phyloP scores from a whole-genome alignment of 805 yeast genomes.

The Pichia rugopelliculosa region DNA sequence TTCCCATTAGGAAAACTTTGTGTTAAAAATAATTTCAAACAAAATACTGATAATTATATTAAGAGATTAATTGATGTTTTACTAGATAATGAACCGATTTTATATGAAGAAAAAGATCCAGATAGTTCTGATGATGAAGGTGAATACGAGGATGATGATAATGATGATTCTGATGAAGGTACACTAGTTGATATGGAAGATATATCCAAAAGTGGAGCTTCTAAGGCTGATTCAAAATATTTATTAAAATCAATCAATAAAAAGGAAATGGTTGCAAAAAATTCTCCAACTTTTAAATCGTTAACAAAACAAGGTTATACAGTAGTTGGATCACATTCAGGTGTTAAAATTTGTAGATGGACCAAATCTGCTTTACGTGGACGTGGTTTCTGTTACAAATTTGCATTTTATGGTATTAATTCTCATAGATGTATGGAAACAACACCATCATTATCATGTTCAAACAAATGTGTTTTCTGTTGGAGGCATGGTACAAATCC shows the following conservation, averaged over 20 bases:
- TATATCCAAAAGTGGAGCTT: conserved; percentile 22
- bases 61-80: conserved; percentile 51
- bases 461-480: conserved; percentile 92
- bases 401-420: conserved; percentile 83
- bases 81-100: conserved; percentile 57
- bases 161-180: conserved; percentile 30
- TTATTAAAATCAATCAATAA: conserved; percentile 24
- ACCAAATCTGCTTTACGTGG: conserved; percentile 91
- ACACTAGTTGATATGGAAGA: conserved; percentile 80
- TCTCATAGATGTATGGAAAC: conserved; percentile 95
- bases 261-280: conserved; percentile 84
- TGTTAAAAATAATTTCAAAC: conserved; percentile 55
- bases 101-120: conserved; percentile 43
- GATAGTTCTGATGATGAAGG: conserved; percentile 9
- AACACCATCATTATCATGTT: conserved; percentile 88
- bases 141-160: conserved; percentile 17
- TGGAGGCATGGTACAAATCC: conserved; percentile 98
- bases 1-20: conserved; percentile 82
- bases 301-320: conserved; percentile 91
- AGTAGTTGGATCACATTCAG: conserved; percentile 89
- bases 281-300: conserved; percentile 82
- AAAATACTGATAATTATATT: conserved; percentile 59
- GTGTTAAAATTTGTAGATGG: conserved; percentile 94
- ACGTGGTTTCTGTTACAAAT: conserved; percentile 89
- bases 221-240: conserved; percentile 13